Base-by-base conservation (phyloP, 148 eudicot species). In the Cornus controversa region DNA sequence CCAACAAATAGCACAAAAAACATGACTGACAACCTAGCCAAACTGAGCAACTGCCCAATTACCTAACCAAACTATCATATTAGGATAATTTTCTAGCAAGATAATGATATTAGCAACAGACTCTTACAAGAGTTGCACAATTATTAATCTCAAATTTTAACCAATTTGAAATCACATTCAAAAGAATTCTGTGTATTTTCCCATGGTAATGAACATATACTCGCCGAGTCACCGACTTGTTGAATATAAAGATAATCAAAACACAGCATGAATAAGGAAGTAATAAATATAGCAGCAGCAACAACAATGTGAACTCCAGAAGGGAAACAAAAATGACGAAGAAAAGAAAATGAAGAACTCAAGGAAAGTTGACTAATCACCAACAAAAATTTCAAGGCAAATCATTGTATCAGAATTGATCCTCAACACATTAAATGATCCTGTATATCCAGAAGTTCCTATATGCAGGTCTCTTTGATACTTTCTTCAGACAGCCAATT, bases 1-100 rank as follows among this genome's bases (percentile, higher is more conserved):
- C 69, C 50, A 74, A 37, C 24, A 64, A 18, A 10, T 16, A 64
- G 70, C 42, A 53, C 29, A 60, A 74, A 65, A 18, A 58, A 74
- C 47, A 73, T 13, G 66, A 40, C 53, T 34, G n/a, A 23, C 58
- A 22, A 63, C 24, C 54, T 67, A 36, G 15, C 69, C 50, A 74
- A 37, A 26, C 34, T 4, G 42, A 23, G 9, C 45, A 6, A 6
- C 8, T 6, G 45, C 45, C 45, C 8, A 40, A 5, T 40, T 40
- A 40, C 45, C 45, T 40, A 40, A 6, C 34, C 34, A 31, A 31
- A 31, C 66, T 25, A n/a, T 24, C 47, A 27, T 13, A 64, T 65
- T 27, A 8, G 45, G 15, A 37, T 5, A 18, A 26, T 40, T 45
- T 47, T 63, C 37, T 57, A 24, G 28, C 31, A 31, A 69, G 24